A percentile compares a stretch with the other conserved stretches of the same genome.
Evolutionary conservation across 495 filamentous ascomycete species (phyloP).

Genomic region (Penicillium egyptiacum): DNA sequence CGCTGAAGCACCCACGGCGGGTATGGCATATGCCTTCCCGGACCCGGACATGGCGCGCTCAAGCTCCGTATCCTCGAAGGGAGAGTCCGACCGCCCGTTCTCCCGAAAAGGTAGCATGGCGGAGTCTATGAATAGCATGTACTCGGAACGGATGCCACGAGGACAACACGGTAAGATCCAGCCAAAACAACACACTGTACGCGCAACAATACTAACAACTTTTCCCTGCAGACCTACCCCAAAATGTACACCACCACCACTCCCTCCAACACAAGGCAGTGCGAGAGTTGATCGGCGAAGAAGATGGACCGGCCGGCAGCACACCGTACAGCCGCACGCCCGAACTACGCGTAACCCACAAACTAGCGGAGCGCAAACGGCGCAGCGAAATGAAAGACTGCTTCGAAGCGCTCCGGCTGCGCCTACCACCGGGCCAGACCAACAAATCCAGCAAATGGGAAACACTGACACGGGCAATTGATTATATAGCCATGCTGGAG

Average conservation of each 20-base stretch:
- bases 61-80: conserved; percentile 55
- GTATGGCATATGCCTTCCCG: conserved; percentile 80
- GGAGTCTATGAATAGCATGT: conserved; percentile 73
- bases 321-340: conserved; percentile 93
- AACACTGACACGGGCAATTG: conserved; percentile 68
- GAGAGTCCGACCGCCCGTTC: conserved; percentile 44
- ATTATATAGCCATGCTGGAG: conserved; percentile 44
- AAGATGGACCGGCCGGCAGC: conserved; percentile 51
- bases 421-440: conserved; percentile 82
- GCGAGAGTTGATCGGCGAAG: conserved; percentile 62
- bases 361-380: conserved; percentile 92
- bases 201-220: conserved; percentile 15
- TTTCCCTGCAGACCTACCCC: conserved; percentile 42
- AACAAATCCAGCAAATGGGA: conserved; percentile 99
- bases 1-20: conserved; percentile 76
- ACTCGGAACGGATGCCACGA: conserved; percentile 69
- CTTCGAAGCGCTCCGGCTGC: conserved; percentile 80
- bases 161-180: conserved; percentile 59
- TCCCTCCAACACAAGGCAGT: conserved; percentile 73
- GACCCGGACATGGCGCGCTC: conserved; percentile 66
- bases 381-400: conserved; percentile 98
- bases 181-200: neutral
- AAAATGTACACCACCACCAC: conserved; percentile 71
- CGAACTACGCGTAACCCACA: conserved; percentile 92
- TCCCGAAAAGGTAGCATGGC: conserved; percentile 72